A percentile compares a stretch with the other conserved stretches of the same genome.
phyloP scores from a whole-genome alignment of 169 alveolate genomes.

The Babesia sp. region DNA sequence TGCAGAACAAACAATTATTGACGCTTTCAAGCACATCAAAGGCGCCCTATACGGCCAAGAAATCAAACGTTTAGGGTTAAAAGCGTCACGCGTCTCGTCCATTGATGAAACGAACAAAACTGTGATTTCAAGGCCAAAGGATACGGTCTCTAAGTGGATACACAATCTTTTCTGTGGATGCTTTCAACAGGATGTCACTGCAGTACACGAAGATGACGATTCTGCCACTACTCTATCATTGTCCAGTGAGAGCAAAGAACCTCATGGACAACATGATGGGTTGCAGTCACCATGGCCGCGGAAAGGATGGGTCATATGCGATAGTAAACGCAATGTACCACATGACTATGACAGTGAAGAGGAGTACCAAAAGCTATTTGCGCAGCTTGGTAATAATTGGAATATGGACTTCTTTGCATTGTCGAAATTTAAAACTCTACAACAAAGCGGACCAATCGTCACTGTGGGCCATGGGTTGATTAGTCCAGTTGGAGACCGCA shows the following conservation, averaged over 20 bases:
- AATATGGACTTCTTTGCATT: constrained; percentile 53
- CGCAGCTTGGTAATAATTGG: constrained; percentile 60
- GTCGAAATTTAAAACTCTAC: constrained; percentile 28
- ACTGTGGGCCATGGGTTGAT: constrained; percentile 43
- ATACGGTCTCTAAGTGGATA: neutral
- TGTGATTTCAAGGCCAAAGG: neutral
- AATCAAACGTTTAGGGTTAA: neutral
- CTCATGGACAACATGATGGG: neutral
- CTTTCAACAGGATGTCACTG: neutral
- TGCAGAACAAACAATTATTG: constrained; percentile 4
- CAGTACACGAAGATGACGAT: constrained; percentile 10
- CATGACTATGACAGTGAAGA: constrained; percentile 19
- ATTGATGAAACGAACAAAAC: neutral
- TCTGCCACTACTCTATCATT: neutral
- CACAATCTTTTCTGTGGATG: constrained; percentile 16
- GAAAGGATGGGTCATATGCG: constrained; percentile 49
- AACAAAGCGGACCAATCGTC: constrained; percentile 47
- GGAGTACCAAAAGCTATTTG: constrained; percentile 5
- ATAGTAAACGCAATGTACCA: constrained; percentile 13
- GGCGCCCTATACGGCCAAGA: neutral
- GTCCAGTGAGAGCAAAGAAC: neutral
- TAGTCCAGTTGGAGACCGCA: constrained; percentile 23
- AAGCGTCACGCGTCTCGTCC: neutral
- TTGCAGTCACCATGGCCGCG: neutral
- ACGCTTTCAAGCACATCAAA: constrained; percentile 10